phyloP scores from a whole-genome alignment of 108 stramenopile genomes.

The Mayamaea pseudoterrestris region DNA sequence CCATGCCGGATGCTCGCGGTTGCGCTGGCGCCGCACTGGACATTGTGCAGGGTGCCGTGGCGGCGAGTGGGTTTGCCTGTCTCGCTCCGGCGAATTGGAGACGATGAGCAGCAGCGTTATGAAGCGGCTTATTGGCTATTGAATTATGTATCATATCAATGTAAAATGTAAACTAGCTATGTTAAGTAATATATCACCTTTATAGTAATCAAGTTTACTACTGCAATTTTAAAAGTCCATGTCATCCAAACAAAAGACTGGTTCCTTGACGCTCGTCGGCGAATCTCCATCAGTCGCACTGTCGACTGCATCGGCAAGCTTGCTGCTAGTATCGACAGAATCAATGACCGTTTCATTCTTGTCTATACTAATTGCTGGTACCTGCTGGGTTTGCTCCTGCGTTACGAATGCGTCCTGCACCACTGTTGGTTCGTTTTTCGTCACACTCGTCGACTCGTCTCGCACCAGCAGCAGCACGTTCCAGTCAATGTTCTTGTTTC shows the following conservation, averaged over 20 bases:
- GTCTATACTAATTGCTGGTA: neutral
- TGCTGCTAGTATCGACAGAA: no score
- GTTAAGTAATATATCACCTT: neutral
- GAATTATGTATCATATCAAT: neutral
- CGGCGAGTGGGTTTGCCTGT: conserved; percentile 39
- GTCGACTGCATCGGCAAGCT: neutral
- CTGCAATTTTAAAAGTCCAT: conserved; percentile 2
- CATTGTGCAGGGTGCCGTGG: conserved; percentile 34
- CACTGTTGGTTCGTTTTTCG: neutral
- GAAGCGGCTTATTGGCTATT: neutral
- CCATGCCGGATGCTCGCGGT: conserved; percentile 10
- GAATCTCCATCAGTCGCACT: neutral
- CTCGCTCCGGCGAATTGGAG: conserved; percentile 22
- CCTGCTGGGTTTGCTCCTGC: neutral
- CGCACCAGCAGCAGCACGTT: neutral
- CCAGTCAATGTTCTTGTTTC: conserved; percentile 29
- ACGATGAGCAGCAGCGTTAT: neutral
- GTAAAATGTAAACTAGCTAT: neutral
- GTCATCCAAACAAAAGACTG: neutral
- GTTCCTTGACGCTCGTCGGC: neutral
- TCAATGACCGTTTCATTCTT: neutral
- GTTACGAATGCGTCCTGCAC: neutral
- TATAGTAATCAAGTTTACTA: neutral
- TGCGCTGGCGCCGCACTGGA: conserved; percentile 38
- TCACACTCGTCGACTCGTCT: neutral